These are phyloP conservation scores for Vitis hybrid DNA, from an alignment of 177 flowering plant genomes.

Conservation along the genomic window DNA sequence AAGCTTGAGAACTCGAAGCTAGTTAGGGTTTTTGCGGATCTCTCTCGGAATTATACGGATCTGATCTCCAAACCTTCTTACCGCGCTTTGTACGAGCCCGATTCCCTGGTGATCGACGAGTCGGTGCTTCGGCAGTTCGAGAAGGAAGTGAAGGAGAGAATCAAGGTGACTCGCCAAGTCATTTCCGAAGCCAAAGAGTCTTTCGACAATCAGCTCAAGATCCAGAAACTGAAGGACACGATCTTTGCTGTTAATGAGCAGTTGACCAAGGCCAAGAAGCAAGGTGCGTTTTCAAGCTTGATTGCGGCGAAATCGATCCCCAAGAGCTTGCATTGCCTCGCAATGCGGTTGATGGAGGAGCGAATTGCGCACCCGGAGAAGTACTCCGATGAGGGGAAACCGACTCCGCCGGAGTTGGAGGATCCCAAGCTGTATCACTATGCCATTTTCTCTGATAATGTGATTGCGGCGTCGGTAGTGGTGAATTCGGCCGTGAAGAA, in stretches of 20 bases:
- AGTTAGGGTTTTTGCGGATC: constrained; percentile 52
- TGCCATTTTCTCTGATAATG: constrained; percentile 42
- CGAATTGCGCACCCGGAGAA: constrained; percentile 38
- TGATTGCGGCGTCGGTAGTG: constrained; percentile 43
- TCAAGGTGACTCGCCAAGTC: constrained; percentile 38
- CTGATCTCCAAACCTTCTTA: constrained; percentile 37
- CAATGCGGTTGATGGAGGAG: constrained; percentile 46
- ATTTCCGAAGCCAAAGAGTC: constrained; percentile 41
- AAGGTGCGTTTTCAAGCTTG: constrained; percentile 41
- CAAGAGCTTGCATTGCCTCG: constrained; percentile 38
- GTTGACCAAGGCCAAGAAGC: constrained; percentile 42
- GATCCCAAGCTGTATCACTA: constrained; percentile 41
- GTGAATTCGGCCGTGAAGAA: constrained; percentile 44
- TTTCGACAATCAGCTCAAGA: constrained; percentile 47
- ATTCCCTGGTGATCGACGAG: constrained; percentile 29
- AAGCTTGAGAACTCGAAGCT: constrained; percentile 64
- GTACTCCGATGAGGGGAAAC: constrained; percentile 35
- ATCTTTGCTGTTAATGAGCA: constrained; percentile 43
- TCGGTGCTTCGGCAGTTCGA: constrained; percentile 35
- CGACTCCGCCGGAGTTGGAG: constrained; percentile 27
- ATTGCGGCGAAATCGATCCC: constrained; percentile 48
- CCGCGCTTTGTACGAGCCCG: constrained; percentile 28
- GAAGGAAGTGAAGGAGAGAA: constrained; percentile 51
- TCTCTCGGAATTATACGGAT: constrained; percentile 48
- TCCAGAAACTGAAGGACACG: constrained; percentile 43